Evolutionary conservation across 2,329 filamentous ascomycete genomes (phyloP).

Genomic region (Claviceps purpurea): DNA sequence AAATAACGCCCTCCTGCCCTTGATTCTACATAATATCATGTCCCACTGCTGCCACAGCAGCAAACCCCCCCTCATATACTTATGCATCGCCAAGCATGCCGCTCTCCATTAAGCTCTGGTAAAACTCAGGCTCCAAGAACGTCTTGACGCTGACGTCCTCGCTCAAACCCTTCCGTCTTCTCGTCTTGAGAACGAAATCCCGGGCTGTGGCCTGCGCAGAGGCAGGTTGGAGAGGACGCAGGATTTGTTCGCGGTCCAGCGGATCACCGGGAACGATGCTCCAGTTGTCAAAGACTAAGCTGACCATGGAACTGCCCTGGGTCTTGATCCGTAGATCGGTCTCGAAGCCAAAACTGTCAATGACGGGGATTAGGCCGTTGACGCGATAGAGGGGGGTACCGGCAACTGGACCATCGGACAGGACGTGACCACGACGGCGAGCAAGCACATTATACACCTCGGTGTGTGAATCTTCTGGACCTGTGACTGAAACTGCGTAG

Average conservation of each 20-base stretch:
- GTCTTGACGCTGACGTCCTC: constrained; percentile 95
- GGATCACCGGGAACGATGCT: constrained; percentile 92
- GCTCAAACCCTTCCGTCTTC: constrained; percentile 80
- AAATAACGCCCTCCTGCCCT: not conserved
- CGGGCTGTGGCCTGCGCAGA: constrained; percentile 77
- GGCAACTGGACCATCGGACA: constrained; percentile 86
- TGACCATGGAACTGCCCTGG: constrained; percentile 81
- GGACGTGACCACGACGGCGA: constrained; percentile 76
- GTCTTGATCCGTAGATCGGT: constrained; percentile 94
- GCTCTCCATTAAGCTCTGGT: constrained; percentile 75
- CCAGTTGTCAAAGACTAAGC: constrained; percentile 91
- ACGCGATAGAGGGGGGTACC: constrained; percentile 91
- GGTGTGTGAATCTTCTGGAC: constrained; percentile 76
- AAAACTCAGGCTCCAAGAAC: constrained; percentile 90
- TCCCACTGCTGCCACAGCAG: not conserved
- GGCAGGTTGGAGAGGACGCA: constrained; percentile 77
- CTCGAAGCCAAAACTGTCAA: constrained; percentile 96
- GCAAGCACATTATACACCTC: constrained; percentile 87
- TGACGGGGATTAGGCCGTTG: constrained; percentile 81
- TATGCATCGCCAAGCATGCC: constrained; percentile 57
- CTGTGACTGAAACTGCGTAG: constrained; percentile 85
- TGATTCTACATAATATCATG: not conserved
- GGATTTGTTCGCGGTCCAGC: constrained; percentile 71
- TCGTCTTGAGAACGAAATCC: constrained; percentile 94
- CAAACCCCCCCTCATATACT: not conserved